Base-by-base conservation (phyloP, 805 yeast genomes). In the Schwanniomyces yamadae region DNA sequence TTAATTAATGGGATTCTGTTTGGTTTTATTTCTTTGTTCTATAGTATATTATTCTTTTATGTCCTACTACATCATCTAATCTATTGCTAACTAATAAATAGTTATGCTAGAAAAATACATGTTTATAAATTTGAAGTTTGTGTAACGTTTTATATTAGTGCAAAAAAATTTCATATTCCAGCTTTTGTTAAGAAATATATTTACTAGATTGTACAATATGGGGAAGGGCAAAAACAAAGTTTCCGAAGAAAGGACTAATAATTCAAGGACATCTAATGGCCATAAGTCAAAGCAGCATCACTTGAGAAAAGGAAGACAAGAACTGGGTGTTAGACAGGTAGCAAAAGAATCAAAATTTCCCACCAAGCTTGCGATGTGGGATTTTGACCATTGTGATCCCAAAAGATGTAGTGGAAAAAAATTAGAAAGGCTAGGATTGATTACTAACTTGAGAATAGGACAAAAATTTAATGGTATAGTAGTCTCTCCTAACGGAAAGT, bases 381-480 rank as follows among this genome's bases (percentile, higher is more conserved):
- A 93, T 59, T 93, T 93, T 55, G 96, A 90, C 47, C 99, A 93
- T 56, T 93, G 99, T 66, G 99, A 93, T 62, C 99, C 99, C 1
- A 93, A 93, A 55, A 74, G 97, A 55, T 93, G 99, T 57, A 83
- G 95, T 46, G 99, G 99, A 13, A 93, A 93, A 66, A 90, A 89
- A 57, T 69, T 93, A 20, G 96, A 88, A 52, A 71, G 98, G 37
- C 60, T 91, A 14, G 98, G 98, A 1, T 62, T 88, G 14, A 90
- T 93, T 33, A 78, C 79, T 42, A 77, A 78, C 36, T 57, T 93
- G 42, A 67, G 95, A 41, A 78, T 93, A n/a, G 99, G 99, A 0
- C 96, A 90, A 56, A 91, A 89, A 60, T 91, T 87, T 53, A 81
- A 75, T 40, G 99, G 99, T 6, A 60, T 93, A 4, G 87, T 91